Base-by-base conservation (phyloP, 768 basidiomycete species). In the Boletus sp. region DNA sequence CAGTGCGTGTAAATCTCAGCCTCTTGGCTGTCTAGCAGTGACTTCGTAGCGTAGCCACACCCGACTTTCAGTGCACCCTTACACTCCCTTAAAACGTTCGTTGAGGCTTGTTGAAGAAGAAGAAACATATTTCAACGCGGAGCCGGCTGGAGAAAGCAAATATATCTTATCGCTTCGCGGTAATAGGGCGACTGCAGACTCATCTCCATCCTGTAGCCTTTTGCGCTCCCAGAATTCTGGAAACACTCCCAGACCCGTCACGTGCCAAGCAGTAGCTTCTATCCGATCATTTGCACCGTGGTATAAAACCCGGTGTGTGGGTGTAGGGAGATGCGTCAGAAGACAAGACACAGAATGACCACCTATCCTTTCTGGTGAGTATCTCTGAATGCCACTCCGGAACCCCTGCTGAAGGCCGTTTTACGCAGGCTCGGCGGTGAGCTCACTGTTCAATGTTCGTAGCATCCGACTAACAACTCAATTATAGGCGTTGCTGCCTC, bases 341-440 rank as follows among this genome's bases (percentile, higher is more conserved):
- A 59, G 50, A 27, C 47, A 25, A 47, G 54, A 46, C 54, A 48
- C 45, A 54, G 47, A 38, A 69, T 72, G 65, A 32, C 70, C 46
- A 56, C 56, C 40, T 62, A 59, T 61, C 70, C 70, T 23, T 73
- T 73, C 48, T 71, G 70, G 70, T 69, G 60, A 60, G 70, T 54
- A 32, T 38, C 15, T 49, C 32, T 3, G 14, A 21, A 42, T 42
- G 13, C n/a, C 15, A 32, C 43, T 25, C 14, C 1, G 7, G 14
- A 29, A 7, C 23, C 14, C 39, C 46, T 42, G 30, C 49, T 64
- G 25, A 58, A 37, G 41, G 6, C n/a, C 1, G 1, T 43, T 45
- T 45, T 48, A 47, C 50, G 32, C 54, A 86, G 84, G 84, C 78
- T 86, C 50, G 84, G 84, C 76, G 84, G 84, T 85, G 66, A 55